Evolutionary conservation across 331 rosid genomes (phyloP).

Genomic region (Telfairia occidentalis): DNA sequence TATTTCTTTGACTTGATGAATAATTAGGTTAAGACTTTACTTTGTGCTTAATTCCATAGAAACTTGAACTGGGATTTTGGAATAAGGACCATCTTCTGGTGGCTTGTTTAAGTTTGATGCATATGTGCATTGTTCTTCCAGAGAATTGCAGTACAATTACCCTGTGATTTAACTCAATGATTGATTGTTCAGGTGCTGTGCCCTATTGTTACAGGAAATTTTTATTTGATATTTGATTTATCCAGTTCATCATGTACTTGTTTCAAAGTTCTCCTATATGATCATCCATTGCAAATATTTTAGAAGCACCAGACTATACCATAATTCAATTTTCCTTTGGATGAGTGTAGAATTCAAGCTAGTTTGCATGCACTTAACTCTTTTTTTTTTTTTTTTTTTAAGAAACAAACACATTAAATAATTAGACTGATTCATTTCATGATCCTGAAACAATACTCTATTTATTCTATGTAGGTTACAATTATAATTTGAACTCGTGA

Average conservation of each 20-base stretch:
- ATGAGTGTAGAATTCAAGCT: neutral
- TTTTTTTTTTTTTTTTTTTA: too few relatives aligned
- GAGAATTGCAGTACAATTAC: neutral
- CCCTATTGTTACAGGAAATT: neutral
- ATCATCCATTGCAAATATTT: neutral
- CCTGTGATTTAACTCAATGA: neutral
- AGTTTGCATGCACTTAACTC: neutral
- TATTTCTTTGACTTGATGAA: neutral
- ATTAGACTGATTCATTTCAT: neutral
- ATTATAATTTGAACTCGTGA: neutral
- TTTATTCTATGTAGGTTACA: neutral
- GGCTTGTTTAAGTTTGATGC: neutral
- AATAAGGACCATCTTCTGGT: neutral
- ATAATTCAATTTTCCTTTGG: neutral
- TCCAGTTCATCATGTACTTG: neutral
- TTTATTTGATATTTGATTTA: neutral
- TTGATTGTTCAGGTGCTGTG: neutral
- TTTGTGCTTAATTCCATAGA: neutral
- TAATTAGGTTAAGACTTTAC: neutral
- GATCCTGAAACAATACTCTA: neutral
- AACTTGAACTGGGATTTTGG: neutral
- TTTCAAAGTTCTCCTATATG: neutral
- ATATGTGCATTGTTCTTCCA: neutral
- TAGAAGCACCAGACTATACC: neutral
- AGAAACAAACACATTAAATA: too few relatives aligned